Base-by-base conservation (phyloP, 106 monocot genomes). In the Dendrobium huoshanense region DNA sequence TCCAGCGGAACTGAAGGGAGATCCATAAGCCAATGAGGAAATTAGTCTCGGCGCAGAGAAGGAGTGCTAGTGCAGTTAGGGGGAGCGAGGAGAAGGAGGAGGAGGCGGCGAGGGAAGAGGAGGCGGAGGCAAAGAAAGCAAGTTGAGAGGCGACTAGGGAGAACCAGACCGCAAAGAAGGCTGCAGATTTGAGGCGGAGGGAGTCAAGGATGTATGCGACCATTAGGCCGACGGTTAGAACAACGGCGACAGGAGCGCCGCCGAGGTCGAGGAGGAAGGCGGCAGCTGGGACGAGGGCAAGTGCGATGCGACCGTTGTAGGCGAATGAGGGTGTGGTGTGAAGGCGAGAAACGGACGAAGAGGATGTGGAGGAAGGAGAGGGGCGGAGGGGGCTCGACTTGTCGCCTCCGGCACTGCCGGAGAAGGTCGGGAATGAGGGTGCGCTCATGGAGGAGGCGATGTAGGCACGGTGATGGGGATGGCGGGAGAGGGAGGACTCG, bases 1-100 rank as follows among this genome's bases (percentile, higher is more conserved):
- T 84, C 91, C 91, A 99, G 5, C 84, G 79, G 82, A 99, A 95
- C 75, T 99, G 89, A 65, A 99, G 85, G 40, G 99, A 93, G 10
- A 88, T 80, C 99, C 99, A 99, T 48, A 92, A 82, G 44, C 95
- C 95, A 33, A 99, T 80, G 49, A 99, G 85, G 82, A 99, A 95
- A 64, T 82, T 87, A 49, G 80, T 87, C 64, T 87, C 78, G 15
- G 87, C 92, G 75, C 87, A 95, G 76, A 99, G 87, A 20, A 99
- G 67, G 61, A 91, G 70, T 7, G 95, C 86, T 56, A 98, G 85
- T 48, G 67, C 64, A 43, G 91, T 81, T 72, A 95, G 87, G 6
- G 84, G 81, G 43, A 80, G 27, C 44, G 95, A 91, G n/a, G 79
- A 76, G 78, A 80, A 61, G 77, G 85, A 75, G 45, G 75, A 75